phyloP scores from a whole-genome alignment of 2,329 filamentous ascomycete genomes.

The Cercospora berteroae region DNA sequence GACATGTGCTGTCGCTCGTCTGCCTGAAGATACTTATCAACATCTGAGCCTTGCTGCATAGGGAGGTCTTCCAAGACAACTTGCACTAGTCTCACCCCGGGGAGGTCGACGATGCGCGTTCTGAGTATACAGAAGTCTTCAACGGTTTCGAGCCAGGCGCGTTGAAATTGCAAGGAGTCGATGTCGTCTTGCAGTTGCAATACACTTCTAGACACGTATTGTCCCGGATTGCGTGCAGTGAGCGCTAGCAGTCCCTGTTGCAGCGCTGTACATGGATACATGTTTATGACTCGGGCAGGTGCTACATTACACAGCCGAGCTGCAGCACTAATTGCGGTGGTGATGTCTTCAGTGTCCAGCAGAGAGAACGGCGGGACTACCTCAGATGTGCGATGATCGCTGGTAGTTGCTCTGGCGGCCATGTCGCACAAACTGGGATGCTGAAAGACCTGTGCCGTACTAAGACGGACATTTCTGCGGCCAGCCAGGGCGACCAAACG shows the following conservation, averaged over 20 bases:
- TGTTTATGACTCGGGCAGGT: constrained; percentile 44
- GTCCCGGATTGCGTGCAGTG: constrained; percentile 51
- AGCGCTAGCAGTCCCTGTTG: constrained; percentile 48
- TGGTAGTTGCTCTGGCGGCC: not conserved
- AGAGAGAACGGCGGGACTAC: constrained; percentile 7
- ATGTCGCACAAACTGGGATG: constrained; percentile 5
- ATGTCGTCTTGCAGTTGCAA: constrained; percentile 26
- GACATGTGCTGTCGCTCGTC: constrained; percentile 40
- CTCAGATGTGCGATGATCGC: not conserved
- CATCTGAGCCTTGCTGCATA: constrained; percentile 33
- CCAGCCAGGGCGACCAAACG: constrained; percentile 40
- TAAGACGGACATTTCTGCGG: constrained; percentile 8
- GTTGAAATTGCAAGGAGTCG: constrained; percentile 35
- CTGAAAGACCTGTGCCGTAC: not conserved
- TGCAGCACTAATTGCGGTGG: not conserved
- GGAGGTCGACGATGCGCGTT: constrained; percentile 9
- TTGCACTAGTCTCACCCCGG: constrained; percentile 18
- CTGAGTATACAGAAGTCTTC: not conserved
- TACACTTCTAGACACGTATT: constrained; percentile 50
- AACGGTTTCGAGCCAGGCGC: constrained; percentile 31
- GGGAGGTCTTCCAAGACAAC: constrained; percentile 33
- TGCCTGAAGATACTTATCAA: constrained; percentile 37
- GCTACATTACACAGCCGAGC: constrained; percentile 14
- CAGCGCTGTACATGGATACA: constrained; percentile 45
- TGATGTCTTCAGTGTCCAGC: not conserved